Percentiles rank a stretch among this genome's conserved stretches.
Evolutionary conservation across 768 basidiomycete species (phyloP).

Genomic region (Lactarius hengduanensis): DNA sequence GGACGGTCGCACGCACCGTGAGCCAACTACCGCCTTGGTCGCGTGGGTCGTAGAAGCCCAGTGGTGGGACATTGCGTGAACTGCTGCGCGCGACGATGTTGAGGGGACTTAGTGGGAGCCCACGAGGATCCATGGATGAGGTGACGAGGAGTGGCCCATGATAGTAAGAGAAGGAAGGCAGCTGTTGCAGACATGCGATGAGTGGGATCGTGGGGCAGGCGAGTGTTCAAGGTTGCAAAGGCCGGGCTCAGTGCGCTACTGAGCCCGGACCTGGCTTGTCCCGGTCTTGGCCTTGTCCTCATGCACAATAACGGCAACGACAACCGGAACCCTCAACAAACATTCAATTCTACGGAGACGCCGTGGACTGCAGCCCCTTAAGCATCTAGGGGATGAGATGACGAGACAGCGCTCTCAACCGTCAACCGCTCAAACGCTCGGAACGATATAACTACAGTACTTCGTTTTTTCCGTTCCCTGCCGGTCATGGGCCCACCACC

Average conservation of each 20-base stretch:
- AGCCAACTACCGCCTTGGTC: slow-evolving; percentile 64
- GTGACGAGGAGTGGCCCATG: slow-evolving; percentile 32
- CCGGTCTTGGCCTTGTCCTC: background rate
- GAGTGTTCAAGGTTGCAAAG: slow-evolving; percentile 10
- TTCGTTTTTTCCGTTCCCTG: background rate
- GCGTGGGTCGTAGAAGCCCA: slow-evolving; percentile 61
- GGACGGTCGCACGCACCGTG: slow-evolving; percentile 50
- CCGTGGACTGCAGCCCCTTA: background rate
- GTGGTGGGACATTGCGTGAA: slow-evolving; percentile 39
- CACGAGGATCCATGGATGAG: slow-evolving; percentile 17
- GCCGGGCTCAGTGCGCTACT: background rate
- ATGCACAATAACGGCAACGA: background rate
- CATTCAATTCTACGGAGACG: background rate
- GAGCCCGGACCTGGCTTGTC: background rate
- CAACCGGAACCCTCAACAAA: background rate
- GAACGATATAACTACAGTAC: background rate
- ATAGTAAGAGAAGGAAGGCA: slow-evolving; percentile 37
- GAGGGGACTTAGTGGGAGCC: slow-evolving; percentile 30
- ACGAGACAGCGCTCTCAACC: background rate
- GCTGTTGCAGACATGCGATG: slow-evolving; percentile 32
- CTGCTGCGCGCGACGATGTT: slow-evolving; percentile 25
- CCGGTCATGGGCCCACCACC: background rate
- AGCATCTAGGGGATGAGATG: no score
- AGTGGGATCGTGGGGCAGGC: slow-evolving; percentile 25
- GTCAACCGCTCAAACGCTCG: background rate